Base-by-base conservation (phyloP, 2,329 filamentous ascomycete genomes). In the Xylaria sp. region DNA sequence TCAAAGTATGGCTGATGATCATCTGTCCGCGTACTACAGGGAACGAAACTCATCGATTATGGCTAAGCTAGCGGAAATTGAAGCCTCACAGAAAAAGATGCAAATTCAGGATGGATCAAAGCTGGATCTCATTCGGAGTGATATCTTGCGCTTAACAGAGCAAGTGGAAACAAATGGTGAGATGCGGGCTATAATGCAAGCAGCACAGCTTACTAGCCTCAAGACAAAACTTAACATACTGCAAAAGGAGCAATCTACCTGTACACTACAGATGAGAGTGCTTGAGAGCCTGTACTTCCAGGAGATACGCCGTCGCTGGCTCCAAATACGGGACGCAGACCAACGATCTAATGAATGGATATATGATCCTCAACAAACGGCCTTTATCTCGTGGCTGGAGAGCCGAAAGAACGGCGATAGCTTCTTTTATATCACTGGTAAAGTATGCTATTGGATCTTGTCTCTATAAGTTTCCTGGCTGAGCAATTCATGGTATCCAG, bases 261-360 rank as follows among this genome's bases (percentile, higher is more conserved):
- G 42, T 3, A 44, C 42, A 7, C 42, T n/a, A 11, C 42, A 44
- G 17, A 20, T 20, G 7, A 20, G 17, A 44, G 42, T 44, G 3
- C 42, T 44, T 20, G 7, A 20, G 17, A 54, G 36, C 6, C 26
- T 62, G 23, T 54, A 62, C 6, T 62, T 44, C 17, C 46, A 23
- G 7, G 59, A 62, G 36, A 26, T 62, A 31, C 48, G 48, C 2
- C 59, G 59, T 54, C 59, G 59, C 59, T 62, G 48, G 59, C 1
- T 13, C 38, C 59, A 62, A 3, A 62, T 62, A 62, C 15, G 10
- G 6, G 7, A 54, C 0, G 59, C 48, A 4, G 59, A 54, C 5
- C 7, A 3, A 15, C 36, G 9, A 33, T 42, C 48, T 13, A 62
- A 62, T 48, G 36, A 44, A 62, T 62, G 48, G 59, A 33, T 62